Evolutionary conservation across 2,329 filamentous ascomycete genomes (phyloP).

Genomic region (Fusarium beomiforme): DNA sequence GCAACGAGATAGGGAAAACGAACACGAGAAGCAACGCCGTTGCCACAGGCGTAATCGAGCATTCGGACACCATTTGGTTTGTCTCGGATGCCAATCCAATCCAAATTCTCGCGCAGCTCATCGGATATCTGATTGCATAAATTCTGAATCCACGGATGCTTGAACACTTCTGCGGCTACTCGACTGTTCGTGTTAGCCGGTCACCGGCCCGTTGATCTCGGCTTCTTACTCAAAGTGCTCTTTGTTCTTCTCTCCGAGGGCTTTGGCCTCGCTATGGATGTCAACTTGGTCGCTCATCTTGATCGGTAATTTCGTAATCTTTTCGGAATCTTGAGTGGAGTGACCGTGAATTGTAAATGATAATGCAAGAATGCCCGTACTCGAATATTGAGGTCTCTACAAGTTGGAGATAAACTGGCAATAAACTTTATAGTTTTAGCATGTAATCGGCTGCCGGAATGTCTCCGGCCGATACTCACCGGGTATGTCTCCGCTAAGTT

Average conservation of each 20-base stretch:
- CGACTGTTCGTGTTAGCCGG: neutral
- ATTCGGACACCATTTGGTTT: rapidly evolving
- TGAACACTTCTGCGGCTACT: neutral
- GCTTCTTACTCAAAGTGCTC: neutral
- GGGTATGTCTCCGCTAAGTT: neutral
- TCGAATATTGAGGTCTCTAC: neutral
- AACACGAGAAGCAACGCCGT: neutral
- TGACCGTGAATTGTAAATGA: no score
- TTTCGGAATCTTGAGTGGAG: no score
- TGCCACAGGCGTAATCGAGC: neutral
- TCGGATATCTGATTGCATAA: neutral
- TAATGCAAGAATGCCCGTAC: neutral
- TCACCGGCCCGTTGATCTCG: rapidly evolving
- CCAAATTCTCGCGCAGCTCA: neutral
- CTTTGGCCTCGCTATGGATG: neutral
- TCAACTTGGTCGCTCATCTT: neutral
- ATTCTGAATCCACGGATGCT: neutral
- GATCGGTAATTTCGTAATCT: neutral
- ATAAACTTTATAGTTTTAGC: neutral
- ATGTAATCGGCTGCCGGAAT: neutral
- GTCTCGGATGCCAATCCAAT: neutral
- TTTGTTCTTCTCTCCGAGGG: neutral
- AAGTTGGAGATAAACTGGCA: neutral
- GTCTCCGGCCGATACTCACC: no score
- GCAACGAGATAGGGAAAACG: rapidly evolving